phyloP scores from a whole-genome alignment of 306 rosid species.

The Leucaena leucocephala region DNA sequence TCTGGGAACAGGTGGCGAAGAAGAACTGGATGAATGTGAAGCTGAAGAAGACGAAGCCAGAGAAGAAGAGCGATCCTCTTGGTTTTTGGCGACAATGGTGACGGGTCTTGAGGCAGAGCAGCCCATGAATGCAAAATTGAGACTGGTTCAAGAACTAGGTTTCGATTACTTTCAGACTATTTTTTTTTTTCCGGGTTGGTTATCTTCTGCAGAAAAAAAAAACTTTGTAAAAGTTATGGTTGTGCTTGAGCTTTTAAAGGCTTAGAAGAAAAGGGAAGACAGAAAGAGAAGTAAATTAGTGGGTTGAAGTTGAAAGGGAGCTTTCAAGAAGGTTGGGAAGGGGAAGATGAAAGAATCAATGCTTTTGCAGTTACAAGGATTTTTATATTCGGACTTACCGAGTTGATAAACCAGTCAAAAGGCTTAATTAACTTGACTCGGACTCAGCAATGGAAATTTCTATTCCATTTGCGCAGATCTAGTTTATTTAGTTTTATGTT shows the following conservation, averaged over 20 bases:
- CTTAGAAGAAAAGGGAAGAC: conserved; percentile 42
- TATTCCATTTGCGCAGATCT: neutral
- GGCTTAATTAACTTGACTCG: neutral
- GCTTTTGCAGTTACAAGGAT: conserved; percentile 33
- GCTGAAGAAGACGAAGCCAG: conserved; percentile 37
- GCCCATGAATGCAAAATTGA: conserved; percentile 59
- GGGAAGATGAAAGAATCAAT: conserved; percentile 47
- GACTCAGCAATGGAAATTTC: conserved; percentile 38
- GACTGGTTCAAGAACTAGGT: conserved; percentile 18
- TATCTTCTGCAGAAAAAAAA: neutral
- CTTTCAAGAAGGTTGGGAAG: conserved; percentile 50
- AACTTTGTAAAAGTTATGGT: neutral
- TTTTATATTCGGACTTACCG: neutral
- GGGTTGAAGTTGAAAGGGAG: conserved; percentile 41
- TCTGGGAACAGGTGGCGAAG: conserved; percentile 54
- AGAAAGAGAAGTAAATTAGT: conserved; percentile 29
- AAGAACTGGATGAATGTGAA: conserved; percentile 48
- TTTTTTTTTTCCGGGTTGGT: conserved; percentile 14
- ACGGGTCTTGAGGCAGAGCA: conserved; percentile 77
- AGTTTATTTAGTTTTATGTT: neutral
- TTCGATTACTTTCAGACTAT: conserved; percentile 1
- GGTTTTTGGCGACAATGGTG: conserved; percentile 46
- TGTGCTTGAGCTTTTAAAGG: conserved; percentile 31
- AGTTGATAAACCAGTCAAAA: conserved; percentile 13
- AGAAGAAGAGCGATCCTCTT: conserved; percentile 39